Conservation (phyloP, 805 yeast species). For the Yarrowia sp. region DNA sequence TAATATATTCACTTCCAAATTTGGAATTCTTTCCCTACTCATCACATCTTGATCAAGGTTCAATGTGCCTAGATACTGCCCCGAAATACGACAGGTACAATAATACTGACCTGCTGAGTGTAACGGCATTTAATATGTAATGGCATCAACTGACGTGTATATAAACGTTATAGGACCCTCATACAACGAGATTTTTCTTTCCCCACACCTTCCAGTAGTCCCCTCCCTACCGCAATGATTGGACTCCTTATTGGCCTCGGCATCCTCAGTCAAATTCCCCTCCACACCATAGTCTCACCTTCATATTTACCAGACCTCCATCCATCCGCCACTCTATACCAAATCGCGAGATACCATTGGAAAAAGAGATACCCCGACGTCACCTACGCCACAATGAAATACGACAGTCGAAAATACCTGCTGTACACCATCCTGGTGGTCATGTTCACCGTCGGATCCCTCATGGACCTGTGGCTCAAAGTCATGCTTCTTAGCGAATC, state of each 20-base stretch:
- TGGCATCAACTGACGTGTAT: not conserved
- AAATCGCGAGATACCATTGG: not conserved
- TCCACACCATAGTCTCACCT: not conserved
- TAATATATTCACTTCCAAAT: too few relatives aligned
- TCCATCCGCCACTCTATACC: not conserved
- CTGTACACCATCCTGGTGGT: not conserved
- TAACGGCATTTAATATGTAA: not conserved
- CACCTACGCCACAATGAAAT: not conserved
- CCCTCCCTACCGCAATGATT: not conserved
- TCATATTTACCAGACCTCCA: not conserved
- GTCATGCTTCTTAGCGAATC: not conserved
- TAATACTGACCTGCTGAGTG: not conserved
- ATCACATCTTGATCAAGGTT: not conserved
- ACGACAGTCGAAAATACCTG: not conserved
- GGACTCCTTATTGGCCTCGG: not conserved
- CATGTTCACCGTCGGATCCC: conserved; percentile 9
- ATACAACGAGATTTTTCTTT: too few relatives aligned
- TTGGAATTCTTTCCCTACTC: too few relatives aligned
- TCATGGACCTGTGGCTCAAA: not conserved
- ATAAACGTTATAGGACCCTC: not conserved
- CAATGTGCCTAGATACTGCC: not conserved
- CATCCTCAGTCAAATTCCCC: not conserved
- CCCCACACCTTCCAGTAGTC: too few relatives aligned
- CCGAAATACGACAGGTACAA: not conserved
- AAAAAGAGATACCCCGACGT: not conserved